These are phyloP conservation scores for Asterophora lycoperdoides DNA, from an alignment of 768 basidiomycete species.

Conservation along the genomic window DNA sequence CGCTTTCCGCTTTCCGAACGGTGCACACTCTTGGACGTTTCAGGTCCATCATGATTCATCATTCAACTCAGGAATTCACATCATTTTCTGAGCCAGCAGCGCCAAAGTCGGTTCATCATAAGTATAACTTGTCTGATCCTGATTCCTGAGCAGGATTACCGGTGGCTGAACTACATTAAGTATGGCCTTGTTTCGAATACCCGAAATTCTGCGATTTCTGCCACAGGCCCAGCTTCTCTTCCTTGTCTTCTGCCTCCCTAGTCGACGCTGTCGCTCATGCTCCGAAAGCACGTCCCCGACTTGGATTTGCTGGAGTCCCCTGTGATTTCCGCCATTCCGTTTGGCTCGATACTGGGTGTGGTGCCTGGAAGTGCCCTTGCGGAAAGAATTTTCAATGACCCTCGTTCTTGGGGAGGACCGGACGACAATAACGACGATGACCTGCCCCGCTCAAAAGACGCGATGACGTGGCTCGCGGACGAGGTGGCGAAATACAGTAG, in stretches of 20 bases:
- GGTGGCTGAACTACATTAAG: slow-evolving; percentile 6
- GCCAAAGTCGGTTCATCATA: not conserved
- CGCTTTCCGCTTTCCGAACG: too few species aligned
- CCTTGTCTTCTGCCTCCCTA: slow-evolving; percentile 3
- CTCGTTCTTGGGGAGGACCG: slow-evolving; percentile 35
- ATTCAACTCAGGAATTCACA: not conserved
- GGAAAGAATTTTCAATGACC: slow-evolving; percentile 41
- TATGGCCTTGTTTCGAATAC: slow-evolving; percentile 4
- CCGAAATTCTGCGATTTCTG: slow-evolving; percentile 18
- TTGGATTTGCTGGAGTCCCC: slow-evolving; percentile 39
- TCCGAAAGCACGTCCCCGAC: slow-evolving; percentile 29
- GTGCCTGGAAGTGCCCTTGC: slow-evolving; percentile 37
- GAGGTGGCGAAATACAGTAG: slow-evolving; percentile 27
- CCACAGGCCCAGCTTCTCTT: slow-evolving; percentile 4
- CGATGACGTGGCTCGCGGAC: slow-evolving; percentile 31
- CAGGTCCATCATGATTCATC: slow-evolving; percentile 11
- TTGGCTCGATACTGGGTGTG: slow-evolving; percentile 24
- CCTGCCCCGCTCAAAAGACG: slow-evolving; percentile 20
- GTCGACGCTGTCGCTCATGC: slow-evolving; percentile 22
- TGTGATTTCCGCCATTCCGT: slow-evolving; percentile 28
- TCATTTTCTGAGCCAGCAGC: not conserved
- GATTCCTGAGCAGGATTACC: slow-evolving; percentile 1
- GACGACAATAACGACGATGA: slow-evolving; percentile 26
- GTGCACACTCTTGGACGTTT: too few species aligned
- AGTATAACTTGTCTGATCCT: too few species aligned